These are phyloP conservation scores for Podaxis carcinomalis DNA, from an alignment of 768 basidiomycete genomes.

Conservation along the genomic window DNA sequence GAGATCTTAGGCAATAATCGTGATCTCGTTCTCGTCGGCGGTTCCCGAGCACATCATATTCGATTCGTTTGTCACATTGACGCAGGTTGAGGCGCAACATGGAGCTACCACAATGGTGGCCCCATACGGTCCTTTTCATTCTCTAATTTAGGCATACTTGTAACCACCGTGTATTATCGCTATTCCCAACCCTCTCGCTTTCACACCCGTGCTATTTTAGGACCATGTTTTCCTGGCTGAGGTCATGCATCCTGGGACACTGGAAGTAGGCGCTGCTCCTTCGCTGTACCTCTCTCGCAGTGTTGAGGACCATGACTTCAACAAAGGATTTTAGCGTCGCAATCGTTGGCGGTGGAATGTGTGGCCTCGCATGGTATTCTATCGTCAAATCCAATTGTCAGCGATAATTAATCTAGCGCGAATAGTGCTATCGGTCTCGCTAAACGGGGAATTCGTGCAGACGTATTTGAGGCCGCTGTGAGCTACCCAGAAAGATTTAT, in stretches of 20 bases:
- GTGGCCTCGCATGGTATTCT: conserved; percentile 39
- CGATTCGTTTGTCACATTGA: not conserved
- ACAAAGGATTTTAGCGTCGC: conserved; percentile 44
- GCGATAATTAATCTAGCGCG: not conserved
- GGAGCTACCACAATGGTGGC: not conserved
- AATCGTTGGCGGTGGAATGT: conserved; percentile 54
- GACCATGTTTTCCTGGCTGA: not conserved
- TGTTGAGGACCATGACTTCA: conserved; percentile 6
- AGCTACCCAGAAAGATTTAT: not conserved
- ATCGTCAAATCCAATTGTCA: not conserved
- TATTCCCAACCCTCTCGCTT: not conserved
- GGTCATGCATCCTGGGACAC: not conserved
- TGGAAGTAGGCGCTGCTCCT: not conserved
- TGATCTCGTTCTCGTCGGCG: not conserved
- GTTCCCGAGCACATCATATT: not conserved
- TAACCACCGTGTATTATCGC: not conserved
- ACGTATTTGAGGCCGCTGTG: conserved; percentile 54
- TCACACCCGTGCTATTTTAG: not conserved
- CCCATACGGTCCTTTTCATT: not conserved
- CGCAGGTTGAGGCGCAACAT: not conserved
- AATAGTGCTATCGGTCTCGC: conserved; percentile 40
- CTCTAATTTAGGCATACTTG: not conserved
- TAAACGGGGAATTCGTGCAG: conserved; percentile 37
- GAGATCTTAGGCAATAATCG: not conserved
- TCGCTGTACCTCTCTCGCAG: not conserved